These are phyloP conservation scores for Lycium barbarum DNA, from an alignment of 257 asterid species.

Conservation along the genomic window DNA sequence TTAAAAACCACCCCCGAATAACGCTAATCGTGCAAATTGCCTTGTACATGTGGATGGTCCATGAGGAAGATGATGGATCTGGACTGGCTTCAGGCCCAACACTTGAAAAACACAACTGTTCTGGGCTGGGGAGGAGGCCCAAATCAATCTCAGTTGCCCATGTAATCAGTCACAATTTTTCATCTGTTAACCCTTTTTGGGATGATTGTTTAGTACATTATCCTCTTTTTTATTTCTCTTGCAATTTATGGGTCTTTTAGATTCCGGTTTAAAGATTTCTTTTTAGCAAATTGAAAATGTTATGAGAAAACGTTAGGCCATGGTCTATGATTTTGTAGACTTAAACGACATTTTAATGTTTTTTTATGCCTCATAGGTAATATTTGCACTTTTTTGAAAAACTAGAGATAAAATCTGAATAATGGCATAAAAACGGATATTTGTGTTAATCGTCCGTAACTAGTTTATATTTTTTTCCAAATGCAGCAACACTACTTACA, in stretches of 20 bases:
- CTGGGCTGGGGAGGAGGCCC: slow-evolving; percentile 4
- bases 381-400: background rate
- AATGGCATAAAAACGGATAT: background rate
- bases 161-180: background rate
- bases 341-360: background rate
- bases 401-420: background rate
- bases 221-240: background rate
- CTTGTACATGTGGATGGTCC: background rate
- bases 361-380: background rate
- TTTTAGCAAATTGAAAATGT: too few species aligned
- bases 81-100: background rate
- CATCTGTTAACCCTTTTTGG: background rate
- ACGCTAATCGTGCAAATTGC: too few species aligned
- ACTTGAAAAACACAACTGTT: background rate
- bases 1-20: too few species aligned
- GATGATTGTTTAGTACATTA: background rate
- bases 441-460: background rate
- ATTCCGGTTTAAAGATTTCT: background rate
- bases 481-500: background rate
- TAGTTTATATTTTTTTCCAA: background rate
- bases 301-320: background rate
- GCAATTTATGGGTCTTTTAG: background rate
- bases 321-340: background rate
- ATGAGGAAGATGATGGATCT: background rate
- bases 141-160: slow-evolving; percentile 1